Conservation (phyloP, 345 rosid species). For the Psidium friedrichsthalianum region DNA sequence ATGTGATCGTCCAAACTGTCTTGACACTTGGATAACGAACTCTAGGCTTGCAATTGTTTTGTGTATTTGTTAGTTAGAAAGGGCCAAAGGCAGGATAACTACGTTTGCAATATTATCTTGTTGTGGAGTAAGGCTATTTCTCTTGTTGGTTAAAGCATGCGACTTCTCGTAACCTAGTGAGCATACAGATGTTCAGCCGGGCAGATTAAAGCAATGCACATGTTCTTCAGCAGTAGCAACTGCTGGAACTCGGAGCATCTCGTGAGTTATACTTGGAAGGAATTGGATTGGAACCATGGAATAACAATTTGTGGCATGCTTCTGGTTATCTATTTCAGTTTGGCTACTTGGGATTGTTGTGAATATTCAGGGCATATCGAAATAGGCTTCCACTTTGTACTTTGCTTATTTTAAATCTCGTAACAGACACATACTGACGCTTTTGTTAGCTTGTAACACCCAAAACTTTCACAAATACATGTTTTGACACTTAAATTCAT, state of each 20-base stretch:
- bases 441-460: not conserved
- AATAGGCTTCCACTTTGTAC: not conserved
- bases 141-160: not conserved
- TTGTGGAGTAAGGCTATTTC: not conserved
- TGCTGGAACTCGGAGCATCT: not conserved
- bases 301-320: not conserved
- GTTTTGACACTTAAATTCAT: not conserved
- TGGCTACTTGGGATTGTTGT: not conserved
- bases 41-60: not conserved
- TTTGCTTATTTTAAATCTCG: not conserved
- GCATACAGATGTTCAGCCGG: not conserved
- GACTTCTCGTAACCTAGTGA: not conserved
- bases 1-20: not conserved
- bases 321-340: not conserved
- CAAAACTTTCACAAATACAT: not conserved
- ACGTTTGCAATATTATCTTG: not conserved
- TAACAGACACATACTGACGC: not conserved
- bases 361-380: not conserved
- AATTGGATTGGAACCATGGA: not conserved
- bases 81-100: not conserved
- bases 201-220: not conserved
- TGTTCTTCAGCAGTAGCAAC: not conserved
- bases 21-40: not conserved
- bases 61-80: not conserved
- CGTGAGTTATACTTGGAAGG: not conserved